Evolutionary conservation across 2,329 filamentous ascomycete genomes (phyloP).

Genomic region (Ambrosiella beaveri): DNA sequence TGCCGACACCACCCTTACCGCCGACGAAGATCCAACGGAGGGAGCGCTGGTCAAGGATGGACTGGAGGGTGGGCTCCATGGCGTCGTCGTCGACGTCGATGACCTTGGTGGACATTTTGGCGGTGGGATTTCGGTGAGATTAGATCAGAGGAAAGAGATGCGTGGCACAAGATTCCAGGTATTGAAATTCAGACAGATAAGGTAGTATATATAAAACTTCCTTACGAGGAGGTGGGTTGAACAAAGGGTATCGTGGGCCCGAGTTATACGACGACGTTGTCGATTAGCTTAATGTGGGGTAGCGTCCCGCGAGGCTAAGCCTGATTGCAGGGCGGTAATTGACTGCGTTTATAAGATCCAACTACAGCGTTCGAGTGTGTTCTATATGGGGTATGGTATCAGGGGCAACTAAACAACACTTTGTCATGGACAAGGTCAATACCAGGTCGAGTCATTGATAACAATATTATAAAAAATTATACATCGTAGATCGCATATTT

Average conservation of each 20-base stretch:
- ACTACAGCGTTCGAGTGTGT: conserved; percentile 2
- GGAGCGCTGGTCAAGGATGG: conserved; percentile 84
- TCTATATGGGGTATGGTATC: neutral
- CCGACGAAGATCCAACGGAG: conserved; percentile 99
- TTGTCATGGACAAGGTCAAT: neutral
- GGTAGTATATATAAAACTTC: no score
- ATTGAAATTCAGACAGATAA: no score
- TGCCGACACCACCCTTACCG: conserved; percentile 94
- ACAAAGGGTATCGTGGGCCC: neutral
- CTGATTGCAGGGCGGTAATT: neutral
- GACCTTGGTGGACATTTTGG: conserved; percentile 25
- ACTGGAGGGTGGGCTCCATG: conserved; percentile 84
- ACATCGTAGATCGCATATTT: no score
- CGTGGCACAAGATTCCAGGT: neutral
- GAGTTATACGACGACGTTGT: neutral
- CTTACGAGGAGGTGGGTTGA: neutral
- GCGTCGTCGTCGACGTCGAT: conserved; percentile 48
- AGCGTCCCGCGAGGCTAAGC: neutral
- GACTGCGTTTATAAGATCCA: neutral
- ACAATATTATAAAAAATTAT: no score
- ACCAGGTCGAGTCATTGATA: neutral
- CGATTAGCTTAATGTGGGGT: neutral
- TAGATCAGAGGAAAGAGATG: neutral
- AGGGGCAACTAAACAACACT: neutral
- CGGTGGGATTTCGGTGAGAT: neutral